Evolutionary conservation across 164 flowering plant genomes (phyloP), one percentile per base, ranked within the genome.

Genomic region (Vitis rupestris): DNA sequence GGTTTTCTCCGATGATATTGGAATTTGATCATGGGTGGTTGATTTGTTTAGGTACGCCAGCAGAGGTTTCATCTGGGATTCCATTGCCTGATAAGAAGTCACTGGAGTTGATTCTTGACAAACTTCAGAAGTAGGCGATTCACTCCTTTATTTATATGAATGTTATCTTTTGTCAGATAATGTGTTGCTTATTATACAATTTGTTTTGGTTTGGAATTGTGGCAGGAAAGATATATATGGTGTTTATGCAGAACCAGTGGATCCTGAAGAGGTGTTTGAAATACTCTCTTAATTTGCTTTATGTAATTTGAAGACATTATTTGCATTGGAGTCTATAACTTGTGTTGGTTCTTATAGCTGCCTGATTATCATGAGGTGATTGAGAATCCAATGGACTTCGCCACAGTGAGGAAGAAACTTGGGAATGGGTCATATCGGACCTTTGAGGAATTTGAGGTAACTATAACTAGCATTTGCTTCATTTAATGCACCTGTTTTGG

Each of bases 221-320:
- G 75, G 75, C 93, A 95, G 99, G 93, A 93, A 95, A 74, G 99
- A 95, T 67, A 87, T 84, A 9, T 95, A 95, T 76, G 96, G 97
- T 30, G 99, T 93, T 61, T 93, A 86, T 77, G 94, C 98, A 0
- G 99, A 93, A 62, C 98, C 97, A 0, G 99, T 93, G 76, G 98
- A 93, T 82, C 93, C 93, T 10, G 96, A 95, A 63, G 99, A 95
- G 97, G 99, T 95, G 59, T 50, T 64, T 65, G 52, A 44, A n/a
- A 47, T 50, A 52, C 3, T 63, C 8, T 55, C n/a, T 3, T 31
- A 10, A 4, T 47, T 11, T 23, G 30, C 23, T 17, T 12, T 62
- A 44, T 53, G 2, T 8, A 13, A 29, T 61, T 67, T 29, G 14
- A 16, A n/a, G 48, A 8, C n/a, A 14, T 13, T 52, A 4, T 10